Base-by-base conservation (phyloP, 2,329 filamentous ascomycete species). In the Colletotrichum orbiculare region DNA sequence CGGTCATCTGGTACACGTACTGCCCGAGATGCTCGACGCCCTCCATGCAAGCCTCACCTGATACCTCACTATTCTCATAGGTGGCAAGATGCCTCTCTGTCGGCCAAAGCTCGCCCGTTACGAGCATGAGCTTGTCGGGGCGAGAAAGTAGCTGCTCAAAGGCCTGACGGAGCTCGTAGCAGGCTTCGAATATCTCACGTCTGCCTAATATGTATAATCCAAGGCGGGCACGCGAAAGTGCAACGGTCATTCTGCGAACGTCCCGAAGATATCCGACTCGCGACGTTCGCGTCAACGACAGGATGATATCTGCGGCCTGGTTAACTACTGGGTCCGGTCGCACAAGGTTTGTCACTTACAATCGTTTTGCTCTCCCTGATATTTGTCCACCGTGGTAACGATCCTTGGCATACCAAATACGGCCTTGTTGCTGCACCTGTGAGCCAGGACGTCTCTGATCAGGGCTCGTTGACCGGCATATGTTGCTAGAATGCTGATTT, bases 281-380 rank as follows among this genome's bases (percentile, higher is more conserved):
- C 60, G 90, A 91, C 11, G 96, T 98, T 67, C 96, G 89, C 12
- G 94, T 96, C 50, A 99, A 87, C 6, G 94, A 97, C 60, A 99
- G 87, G 71, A 99, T 97, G 70, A 99, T 89, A 73, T 97, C 93
- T 96, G 64, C 11, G 39, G 9, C n/a, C n/a, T 15, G 39, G 63
- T 76, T 64, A 77, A 72, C 60, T 17, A 25, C 12, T n/a, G 11
- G 25, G 7, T 41, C 11, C n/a, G 8, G 34, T 25, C 48, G 8
- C 10, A 11, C 6, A 39, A 35, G 42, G 34, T n/a, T 6, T 17
- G 37, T 43, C 60, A 88, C 91, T 85, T 85, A 96, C 93, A 98
- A 74, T 99, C 96, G 78, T 99, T 99, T 79, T 99, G 96, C 82
- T 99, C 96, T 76, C 96, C 96, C 81, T 99, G 96, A 74, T 98